These are phyloP conservation scores for Saccharomyces hybrid DNA, from an alignment of 1,139 yeast genomes.

Conservation along the genomic window DNA sequence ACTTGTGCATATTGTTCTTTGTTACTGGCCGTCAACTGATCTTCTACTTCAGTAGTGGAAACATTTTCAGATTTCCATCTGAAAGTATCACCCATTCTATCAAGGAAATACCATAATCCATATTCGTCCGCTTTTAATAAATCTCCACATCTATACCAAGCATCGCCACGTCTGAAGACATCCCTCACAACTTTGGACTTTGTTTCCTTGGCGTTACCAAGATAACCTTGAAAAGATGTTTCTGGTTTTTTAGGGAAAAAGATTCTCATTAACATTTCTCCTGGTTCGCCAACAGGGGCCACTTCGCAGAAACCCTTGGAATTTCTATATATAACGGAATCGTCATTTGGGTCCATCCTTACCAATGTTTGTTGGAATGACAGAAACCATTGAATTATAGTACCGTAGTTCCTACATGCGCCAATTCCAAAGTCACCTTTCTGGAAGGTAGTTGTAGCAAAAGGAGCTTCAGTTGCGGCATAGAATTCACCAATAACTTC, in stretches of 20 bases:
- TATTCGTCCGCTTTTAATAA: conserved; percentile 60
- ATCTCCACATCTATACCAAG: conserved; percentile 88
- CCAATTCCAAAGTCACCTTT: conserved; percentile 77
- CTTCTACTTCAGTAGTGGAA: conserved; percentile 88
- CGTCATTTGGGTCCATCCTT: conserved; percentile 77
- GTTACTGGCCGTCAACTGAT: conserved; percentile 42
- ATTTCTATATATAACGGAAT: conserved; percentile 61
- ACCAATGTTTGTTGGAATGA: conserved; percentile 55
- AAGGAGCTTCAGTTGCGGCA: conserved; percentile 90
- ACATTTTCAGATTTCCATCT: conserved; percentile 98
- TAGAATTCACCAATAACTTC: conserved; percentile 81
- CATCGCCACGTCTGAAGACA: conserved; percentile 81
- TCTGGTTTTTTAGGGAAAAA: conserved; percentile 55
- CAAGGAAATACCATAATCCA: conserved; percentile 76
- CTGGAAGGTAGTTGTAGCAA: conserved; percentile 81
- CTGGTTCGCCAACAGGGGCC: conserved; percentile 59
- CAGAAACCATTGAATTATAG: conserved; percentile 47
- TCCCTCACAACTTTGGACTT: conserved; percentile 62
- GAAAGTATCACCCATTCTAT: conserved; percentile 90
- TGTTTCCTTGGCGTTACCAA: conserved; percentile 74
- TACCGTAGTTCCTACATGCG: conserved; percentile 81
- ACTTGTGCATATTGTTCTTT: conserved; percentile 46
- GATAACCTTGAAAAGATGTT: conserved; percentile 82
- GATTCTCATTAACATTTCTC: conserved; percentile 77
- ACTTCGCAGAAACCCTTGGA: conserved; percentile 54